Evolutionary conservation across 2,329 filamentous ascomycete genomes (phyloP).

Genomic region (Macrophomina tecta): DNA sequence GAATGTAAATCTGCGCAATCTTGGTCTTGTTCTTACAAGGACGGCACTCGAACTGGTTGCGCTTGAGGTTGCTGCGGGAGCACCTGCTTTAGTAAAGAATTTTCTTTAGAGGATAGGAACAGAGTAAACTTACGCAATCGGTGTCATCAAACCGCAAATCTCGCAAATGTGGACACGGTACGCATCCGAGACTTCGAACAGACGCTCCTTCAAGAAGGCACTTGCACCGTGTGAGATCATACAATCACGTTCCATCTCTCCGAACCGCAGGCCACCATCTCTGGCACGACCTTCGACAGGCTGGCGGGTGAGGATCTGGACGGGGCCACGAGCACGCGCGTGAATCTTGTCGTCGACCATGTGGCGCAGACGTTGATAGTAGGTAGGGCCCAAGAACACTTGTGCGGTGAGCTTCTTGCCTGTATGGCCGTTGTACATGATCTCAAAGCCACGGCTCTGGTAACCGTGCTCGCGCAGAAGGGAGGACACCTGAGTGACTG

Average conservation of each 20-base stretch:
- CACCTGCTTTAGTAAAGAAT: slow-evolving; percentile 33
- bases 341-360: slow-evolving; percentile 99
- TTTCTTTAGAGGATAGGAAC: slow-evolving; percentile 35
- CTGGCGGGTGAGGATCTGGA: slow-evolving; percentile 96
- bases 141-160: slow-evolving; percentile 98
- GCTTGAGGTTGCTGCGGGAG: slow-evolving; percentile 77
- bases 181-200: slow-evolving; percentile 97
- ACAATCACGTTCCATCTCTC: slow-evolving; percentile 99
- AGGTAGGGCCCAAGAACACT: slow-evolving; percentile 96
- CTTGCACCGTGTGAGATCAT: slow-evolving; percentile 99
- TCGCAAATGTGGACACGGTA: slow-evolving; percentile 99
- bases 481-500: slow-evolving; percentile 88
- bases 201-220: slow-evolving; percentile 93
- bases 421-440: slow-evolving; percentile 99
- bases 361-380: slow-evolving; percentile 97
- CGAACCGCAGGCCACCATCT: slow-evolving; percentile 97
- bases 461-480: slow-evolving; percentile 89
- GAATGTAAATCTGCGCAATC: slow-evolving; percentile 97
- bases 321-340: slow-evolving; percentile 93
- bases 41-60: slow-evolving; percentile 94
- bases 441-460: slow-evolving; percentile 95
- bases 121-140: slow-evolving; percentile 81
- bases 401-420: slow-evolving; percentile 92
- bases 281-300: slow-evolving; percentile 97
- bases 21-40: slow-evolving; percentile 99